A percentile compares a stretch with the other conserved stretches of the same genome.
These are phyloP conservation scores for Pilasporangium apinafurcum DNA, from an alignment of 352 stramenopile species.

Conservation along the genomic window DNA sequence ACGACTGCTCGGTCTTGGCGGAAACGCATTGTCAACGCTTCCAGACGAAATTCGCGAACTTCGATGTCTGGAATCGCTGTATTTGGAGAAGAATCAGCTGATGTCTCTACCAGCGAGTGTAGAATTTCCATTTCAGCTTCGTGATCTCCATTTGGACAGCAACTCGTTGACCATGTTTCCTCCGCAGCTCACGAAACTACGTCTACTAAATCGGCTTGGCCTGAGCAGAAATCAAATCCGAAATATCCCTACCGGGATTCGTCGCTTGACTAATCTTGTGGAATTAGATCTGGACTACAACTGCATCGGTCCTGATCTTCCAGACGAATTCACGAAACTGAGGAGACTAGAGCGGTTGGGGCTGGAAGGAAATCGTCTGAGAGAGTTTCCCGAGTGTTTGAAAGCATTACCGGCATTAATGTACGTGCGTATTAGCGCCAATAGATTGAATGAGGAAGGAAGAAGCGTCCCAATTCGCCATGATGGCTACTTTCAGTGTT, in stretches of 20 bases:
- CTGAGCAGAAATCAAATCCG: slow-evolving; percentile 54
- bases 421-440: slow-evolving; percentile 48
- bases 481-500: slow-evolving; percentile 46
- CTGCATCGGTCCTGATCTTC: slow-evolving; percentile 25
- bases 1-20: slow-evolving; percentile 45
- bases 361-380: slow-evolving; percentile 51
- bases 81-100: slow-evolving; percentile 61
- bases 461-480: slow-evolving; percentile 18
- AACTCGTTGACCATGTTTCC: slow-evolving; percentile 50
- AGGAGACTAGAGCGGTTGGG: slow-evolving; percentile 48
- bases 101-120: slow-evolving; percentile 24
- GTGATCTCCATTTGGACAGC: slow-evolving; percentile 43
- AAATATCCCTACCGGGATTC: slow-evolving; percentile 31
- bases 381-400: slow-evolving; percentile 11
- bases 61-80: slow-evolving; percentile 37
- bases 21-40: slow-evolving; percentile 44
- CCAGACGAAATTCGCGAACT: slow-evolving; percentile 29
- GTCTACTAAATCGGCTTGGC: slow-evolving; percentile 45
- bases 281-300: slow-evolving; percentile 70
- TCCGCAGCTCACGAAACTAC: slow-evolving; percentile 34
- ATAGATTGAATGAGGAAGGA: slow-evolving; percentile 7
- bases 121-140: slow-evolving; percentile 27
- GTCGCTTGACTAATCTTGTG: slow-evolving; percentile 48
- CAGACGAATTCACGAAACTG: slow-evolving; percentile 28
- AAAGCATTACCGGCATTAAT: slow-evolving; percentile 20